Conservation (phyloP, 495 filamentous ascomycete genomes). For the Tuber brumale region DNA sequence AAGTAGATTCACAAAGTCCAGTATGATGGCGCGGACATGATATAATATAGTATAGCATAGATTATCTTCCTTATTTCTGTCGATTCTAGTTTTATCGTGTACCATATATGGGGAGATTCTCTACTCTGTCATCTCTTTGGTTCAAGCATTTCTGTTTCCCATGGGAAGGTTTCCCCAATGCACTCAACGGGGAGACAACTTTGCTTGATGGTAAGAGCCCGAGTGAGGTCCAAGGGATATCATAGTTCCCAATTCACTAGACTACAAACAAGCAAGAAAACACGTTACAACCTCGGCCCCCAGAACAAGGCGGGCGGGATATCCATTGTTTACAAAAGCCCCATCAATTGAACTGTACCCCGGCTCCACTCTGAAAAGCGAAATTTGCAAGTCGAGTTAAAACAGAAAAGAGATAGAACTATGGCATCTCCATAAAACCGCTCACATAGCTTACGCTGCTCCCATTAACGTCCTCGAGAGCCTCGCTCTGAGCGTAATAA, state of each 20-base stretch:
- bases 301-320: neutral
- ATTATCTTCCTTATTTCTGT: constrained; percentile 2
- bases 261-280: neutral
- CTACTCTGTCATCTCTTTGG: constrained; percentile 14
- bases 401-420: neutral
- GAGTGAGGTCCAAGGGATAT: neutral
- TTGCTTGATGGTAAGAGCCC: neutral
- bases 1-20: neutral
- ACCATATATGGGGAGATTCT: constrained; percentile 21
- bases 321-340: neutral
- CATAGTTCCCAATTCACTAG: neutral
- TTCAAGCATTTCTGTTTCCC: neutral
- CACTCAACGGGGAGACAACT: neutral
- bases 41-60: constrained; percentile 5
- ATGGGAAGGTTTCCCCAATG: neutral
- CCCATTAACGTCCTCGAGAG: constrained; percentile 62
- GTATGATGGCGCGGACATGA: neutral
- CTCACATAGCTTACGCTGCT: constrained; percentile 94
- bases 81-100: constrained; percentile 10
- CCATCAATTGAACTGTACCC: neutral
- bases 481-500: constrained; percentile 81
- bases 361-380: neutral
- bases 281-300: neutral
- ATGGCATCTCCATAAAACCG: constrained; percentile 49
- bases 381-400: neutral